Evolutionary conservation across 2,329 filamentous ascomycete species (phyloP).

Genomic region (Xylariomycetidae sp.): DNA sequence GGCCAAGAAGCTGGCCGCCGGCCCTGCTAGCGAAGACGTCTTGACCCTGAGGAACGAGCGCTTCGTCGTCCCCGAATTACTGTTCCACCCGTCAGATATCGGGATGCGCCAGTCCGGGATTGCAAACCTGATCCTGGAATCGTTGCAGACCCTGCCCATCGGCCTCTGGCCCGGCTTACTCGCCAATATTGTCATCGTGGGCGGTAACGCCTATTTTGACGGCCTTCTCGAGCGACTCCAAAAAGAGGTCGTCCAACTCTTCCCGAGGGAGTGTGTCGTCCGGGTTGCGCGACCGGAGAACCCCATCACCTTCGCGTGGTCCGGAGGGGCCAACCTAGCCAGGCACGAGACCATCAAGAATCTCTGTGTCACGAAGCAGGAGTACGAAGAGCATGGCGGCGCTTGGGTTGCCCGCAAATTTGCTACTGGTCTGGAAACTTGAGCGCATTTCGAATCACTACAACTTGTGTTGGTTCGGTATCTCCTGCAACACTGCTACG

Average conservation of each 20-base stretch:
- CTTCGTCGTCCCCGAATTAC: conserved; percentile 81
- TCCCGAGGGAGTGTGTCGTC: conserved; percentile 73
- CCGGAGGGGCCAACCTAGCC: conserved; percentile 76
- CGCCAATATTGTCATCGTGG: conserved; percentile 83
- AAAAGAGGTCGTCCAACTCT: conserved; percentile 65
- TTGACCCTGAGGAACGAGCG: conserved; percentile 87
- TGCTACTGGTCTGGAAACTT: conserved; percentile 32
- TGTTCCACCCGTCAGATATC: conserved; percentile 83
- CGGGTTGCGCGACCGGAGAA: conserved; percentile 66
- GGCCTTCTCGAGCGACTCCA: conserved; percentile 80
- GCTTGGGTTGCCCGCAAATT: conserved; percentile 73
- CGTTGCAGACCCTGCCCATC: conserved; percentile 68
- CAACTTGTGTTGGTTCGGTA: too few species aligned
- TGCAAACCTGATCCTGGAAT: conserved; percentile 77
- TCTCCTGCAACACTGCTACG: too few species aligned
- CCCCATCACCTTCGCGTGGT: conserved; percentile 78
- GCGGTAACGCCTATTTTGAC: conserved; percentile 74
- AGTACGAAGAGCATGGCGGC: conserved; percentile 85
- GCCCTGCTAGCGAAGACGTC: conserved; percentile 64
- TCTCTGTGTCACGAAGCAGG: conserved; percentile 74
- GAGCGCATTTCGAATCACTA: too few species aligned
- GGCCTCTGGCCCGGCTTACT: conserved; percentile 79
- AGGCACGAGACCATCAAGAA: conserved; percentile 62
- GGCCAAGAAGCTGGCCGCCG: conserved; percentile 40
- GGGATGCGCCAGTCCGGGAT: conserved; percentile 81